Conservation (phyloP, 192 early-diverging fungal genomes). For the Rhizophagus clarus region DNA sequence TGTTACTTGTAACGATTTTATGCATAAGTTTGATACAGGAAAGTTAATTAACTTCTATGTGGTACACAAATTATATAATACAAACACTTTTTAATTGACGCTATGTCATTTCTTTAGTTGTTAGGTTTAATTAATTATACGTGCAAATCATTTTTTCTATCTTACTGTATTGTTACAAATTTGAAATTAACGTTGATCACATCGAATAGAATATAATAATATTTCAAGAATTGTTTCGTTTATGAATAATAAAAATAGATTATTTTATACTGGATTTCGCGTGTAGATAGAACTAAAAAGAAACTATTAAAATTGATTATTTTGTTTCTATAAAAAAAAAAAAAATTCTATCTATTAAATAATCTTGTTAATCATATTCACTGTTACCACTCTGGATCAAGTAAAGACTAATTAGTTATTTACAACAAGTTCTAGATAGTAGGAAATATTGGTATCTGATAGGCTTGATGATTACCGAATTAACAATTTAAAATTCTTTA, state of each 20-base stretch:
- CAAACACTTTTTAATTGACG: not conserved
- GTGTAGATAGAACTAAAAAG: too few species aligned
- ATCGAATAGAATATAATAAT: not conserved
- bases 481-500: too few species aligned
- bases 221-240: not conserved
- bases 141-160: not conserved
- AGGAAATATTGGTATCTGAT: too few species aligned
- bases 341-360: too few species aligned
- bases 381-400: too few species aligned
- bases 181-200: not conserved
- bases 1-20: not conserved
- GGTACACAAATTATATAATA: not conserved
- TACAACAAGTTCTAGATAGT: too few species aligned
- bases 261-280: not conserved
- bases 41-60: not conserved
- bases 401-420: too few species aligned
- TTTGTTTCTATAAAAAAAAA: too few species aligned
- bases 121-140: constrained; percentile 1
- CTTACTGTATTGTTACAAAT: not conserved
- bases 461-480: too few species aligned
- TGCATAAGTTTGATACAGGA: not conserved
- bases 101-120: not conserved
- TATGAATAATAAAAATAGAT: not conserved
- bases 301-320: too few species aligned
- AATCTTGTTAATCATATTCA: too few species aligned